Percentiles rank a stretch among this genome's conserved stretches.
Evolutionary conservation across 1,284 basidiomycete species (phyloP).

Genomic region (Fomitopsis pinicola): DNA sequence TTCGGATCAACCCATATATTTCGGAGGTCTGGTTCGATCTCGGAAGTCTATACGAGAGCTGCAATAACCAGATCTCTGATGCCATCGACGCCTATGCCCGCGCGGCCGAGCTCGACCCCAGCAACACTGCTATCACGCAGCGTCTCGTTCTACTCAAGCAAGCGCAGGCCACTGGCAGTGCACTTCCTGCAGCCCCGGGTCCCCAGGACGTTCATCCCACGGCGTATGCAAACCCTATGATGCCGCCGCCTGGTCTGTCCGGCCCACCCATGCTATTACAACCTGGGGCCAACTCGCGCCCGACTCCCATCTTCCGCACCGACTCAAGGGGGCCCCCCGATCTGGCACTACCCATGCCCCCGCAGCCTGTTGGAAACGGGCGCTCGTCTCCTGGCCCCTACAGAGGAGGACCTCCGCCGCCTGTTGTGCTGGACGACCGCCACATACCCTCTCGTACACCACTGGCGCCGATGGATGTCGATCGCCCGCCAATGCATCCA

Average conservation of each 20-base stretch:
- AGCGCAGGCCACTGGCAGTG: slow-evolving; percentile 76
- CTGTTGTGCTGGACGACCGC: slow-evolving; percentile 72
- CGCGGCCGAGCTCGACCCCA: slow-evolving; percentile 86
- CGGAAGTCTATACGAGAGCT: slow-evolving; percentile 94
- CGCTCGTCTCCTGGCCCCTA: slow-evolving; percentile 64
- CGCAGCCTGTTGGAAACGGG: slow-evolving; percentile 36
- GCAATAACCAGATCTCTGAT: slow-evolving; percentile 98
- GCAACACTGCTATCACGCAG: slow-evolving; percentile 74
- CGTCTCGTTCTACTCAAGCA: slow-evolving; percentile 76
- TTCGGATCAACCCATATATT: slow-evolving; percentile 98
- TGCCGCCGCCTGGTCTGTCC: slow-evolving; percentile 56
- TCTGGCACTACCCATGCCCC: slow-evolving; percentile 58
- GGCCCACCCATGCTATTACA: slow-evolving; percentile 63
- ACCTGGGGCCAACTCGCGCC: slow-evolving; percentile 32
- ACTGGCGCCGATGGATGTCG: slow-evolving; percentile 82
- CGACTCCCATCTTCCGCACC: slow-evolving; percentile 54
- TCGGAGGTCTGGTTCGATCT: slow-evolving; percentile 99
- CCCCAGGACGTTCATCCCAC: slow-evolving; percentile 96
- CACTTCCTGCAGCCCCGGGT: slow-evolving; percentile 78
- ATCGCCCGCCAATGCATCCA: slow-evolving; percentile 50
- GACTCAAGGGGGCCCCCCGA: slow-evolving; percentile 59
- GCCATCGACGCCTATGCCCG: slow-evolving; percentile 97
- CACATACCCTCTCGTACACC: slow-evolving; percentile 63
- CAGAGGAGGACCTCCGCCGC: slow-evolving; percentile 73
- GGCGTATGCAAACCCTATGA: slow-evolving; percentile 77